These are phyloP conservation scores for Hypoxylon rubiginosum DNA, from an alignment of 2,329 filamentous ascomycete genomes.

Conservation along the genomic window DNA sequence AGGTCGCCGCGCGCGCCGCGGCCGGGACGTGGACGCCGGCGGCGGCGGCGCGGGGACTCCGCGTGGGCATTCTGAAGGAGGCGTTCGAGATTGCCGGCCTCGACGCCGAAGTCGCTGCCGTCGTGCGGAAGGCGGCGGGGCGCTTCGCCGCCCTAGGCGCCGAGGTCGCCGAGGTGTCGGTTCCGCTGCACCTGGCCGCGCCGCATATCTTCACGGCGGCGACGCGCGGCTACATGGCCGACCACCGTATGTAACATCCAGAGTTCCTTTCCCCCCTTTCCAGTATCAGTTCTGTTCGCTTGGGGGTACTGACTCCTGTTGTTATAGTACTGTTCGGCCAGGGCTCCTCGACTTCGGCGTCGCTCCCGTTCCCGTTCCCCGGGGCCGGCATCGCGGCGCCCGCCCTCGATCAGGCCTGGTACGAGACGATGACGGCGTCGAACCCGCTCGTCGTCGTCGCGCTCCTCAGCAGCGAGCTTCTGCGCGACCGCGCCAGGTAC, in stretches of 20 bases:
- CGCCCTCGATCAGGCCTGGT: conserved; percentile 56
- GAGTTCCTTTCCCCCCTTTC: too few relatives aligned
- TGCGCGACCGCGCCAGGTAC: conserved; percentile 46
- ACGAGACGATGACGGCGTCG: conserved; percentile 57
- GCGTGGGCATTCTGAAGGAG: conserved; percentile 62
- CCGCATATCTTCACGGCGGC: conserved; percentile 63
- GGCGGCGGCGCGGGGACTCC: conserved; percentile 55
- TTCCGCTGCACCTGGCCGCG: conserved; percentile 62
- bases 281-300: too few relatives aligned
- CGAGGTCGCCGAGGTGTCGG: conserved; percentile 58
- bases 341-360: conserved; percentile 51
- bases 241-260: too few relatives aligned
- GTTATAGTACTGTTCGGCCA: conserved; percentile 46
- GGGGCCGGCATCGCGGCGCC: conserved; percentile 43
- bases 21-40: conserved; percentile 43
- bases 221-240: conserved; percentile 52
- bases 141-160: conserved; percentile 59
- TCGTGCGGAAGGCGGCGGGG: conserved; percentile 54
- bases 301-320: too few relatives aligned
- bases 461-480: conserved; percentile 55
- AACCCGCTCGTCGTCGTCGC: conserved; percentile 62
- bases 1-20: conserved; percentile 39
- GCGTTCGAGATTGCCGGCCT: conserved; percentile 56
- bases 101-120: conserved; percentile 54
- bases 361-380: conserved; percentile 50